phyloP scores from a whole-genome alignment of 345 rosid genomes.

The Bruguiera parviflora region DNA sequence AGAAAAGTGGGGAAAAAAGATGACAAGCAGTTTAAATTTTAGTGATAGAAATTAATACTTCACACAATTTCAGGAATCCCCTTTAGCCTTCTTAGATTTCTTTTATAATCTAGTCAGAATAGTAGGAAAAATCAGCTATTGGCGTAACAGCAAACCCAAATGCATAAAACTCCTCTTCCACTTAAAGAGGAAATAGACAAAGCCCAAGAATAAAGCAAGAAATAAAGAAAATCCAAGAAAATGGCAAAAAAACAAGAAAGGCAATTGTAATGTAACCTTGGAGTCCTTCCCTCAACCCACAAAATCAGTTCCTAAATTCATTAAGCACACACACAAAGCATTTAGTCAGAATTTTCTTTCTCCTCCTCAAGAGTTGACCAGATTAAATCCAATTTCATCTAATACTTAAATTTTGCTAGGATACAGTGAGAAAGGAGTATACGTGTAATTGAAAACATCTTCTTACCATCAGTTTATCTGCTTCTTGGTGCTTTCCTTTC shows the following conservation, averaged over 20 bases:
- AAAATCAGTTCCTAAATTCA: background rate
- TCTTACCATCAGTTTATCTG: slow-evolving; percentile 71
- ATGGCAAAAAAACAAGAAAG: background rate
- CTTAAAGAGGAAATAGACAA: no score
- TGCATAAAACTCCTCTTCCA: no score
- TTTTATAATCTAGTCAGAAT: background rate
- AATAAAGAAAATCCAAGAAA: no score
- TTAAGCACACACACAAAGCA: background rate
- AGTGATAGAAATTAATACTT: background rate
- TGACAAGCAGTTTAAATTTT: background rate
- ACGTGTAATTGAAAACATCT: background rate
- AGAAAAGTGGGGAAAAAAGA: background rate
- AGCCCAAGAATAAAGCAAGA: no score
- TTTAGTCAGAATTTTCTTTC: background rate
- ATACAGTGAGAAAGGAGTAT: background rate
- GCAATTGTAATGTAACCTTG: background rate
- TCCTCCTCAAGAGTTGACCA: no score
- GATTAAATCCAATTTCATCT: background rate
- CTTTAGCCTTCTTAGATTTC: background rate
- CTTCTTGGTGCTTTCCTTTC: slow-evolving; percentile 89
- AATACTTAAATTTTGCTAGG: background rate
- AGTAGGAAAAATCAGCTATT: no score
- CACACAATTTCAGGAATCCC: background rate
- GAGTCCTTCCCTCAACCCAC: no score
- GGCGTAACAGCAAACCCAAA: no score